Base-by-base conservation (phyloP, 495 filamentous ascomycete species). In the Tuber indicum region DNA sequence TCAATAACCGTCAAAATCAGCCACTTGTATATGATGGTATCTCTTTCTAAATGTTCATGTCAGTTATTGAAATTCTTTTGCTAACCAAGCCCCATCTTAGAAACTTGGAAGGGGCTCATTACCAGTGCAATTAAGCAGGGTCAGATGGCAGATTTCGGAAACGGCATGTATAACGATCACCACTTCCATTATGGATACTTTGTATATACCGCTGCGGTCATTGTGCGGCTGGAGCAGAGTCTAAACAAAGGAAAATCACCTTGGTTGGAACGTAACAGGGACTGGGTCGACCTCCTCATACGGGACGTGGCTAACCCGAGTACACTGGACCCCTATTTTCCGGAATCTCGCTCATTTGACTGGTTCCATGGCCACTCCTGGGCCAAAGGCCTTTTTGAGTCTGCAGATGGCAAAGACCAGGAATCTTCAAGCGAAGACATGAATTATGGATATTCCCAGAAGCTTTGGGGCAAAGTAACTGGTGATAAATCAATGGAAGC, bases 311-410 rank as follows among this genome's bases (percentile, higher is more conserved):
- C 94, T 75, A 98, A 97, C 81, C 91, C 96, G 0, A 89, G 88
- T 71, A 76, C 86, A 3, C 79, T 86, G 42, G 96, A 98, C 83
- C 86, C 86, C 23, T 90, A 89, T 79, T 99, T 98, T 86, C 94
- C 96, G 0, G 91, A 94, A 81, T 94, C 88, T n/a, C 89, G 96
- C 32, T 87, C 85, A 70, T 98, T 98, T 80, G 96, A 99, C 85
- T 97, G 94, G 92, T 98, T 89, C 85, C 90, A 96, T 82, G 96
- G 96, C 9, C 96, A 99, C 87, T 94, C 92, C 16, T 99, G 95
- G 92, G 96, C 96, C 2, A 93, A 97, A 79, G 96, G 96, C 10
- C 88, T 99, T n/a, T 97, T 92, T 84, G 93, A 94, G 79, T 91
- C 91, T n/a, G 88, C 86, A 52, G 96, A 99, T 82, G 92, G 94